Evolutionary conservation across 1,139 yeast species (phyloP).

Genomic region (Debaryomycetaceae sp.): DNA sequence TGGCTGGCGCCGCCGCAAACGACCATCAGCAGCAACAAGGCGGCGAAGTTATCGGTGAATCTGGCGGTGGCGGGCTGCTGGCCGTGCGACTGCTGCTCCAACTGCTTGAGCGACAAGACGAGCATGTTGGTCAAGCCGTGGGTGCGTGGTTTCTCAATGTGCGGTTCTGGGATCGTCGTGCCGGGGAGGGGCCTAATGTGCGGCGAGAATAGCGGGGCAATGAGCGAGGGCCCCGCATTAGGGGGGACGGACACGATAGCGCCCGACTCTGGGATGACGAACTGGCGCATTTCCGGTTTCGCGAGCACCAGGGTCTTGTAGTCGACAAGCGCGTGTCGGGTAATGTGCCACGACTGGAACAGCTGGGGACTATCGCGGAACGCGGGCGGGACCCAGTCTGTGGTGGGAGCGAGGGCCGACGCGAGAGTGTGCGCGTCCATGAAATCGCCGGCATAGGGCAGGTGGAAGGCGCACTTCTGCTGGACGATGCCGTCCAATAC

Average conservation of each 20-base stretch:
- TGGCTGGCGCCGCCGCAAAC: conserved; percentile 58
- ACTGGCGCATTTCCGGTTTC: conserved; percentile 10
- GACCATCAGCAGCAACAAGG: conserved; percentile 45
- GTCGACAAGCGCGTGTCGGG: conserved; percentile 33
- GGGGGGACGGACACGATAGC: conserved; percentile 28
- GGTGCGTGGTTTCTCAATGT: conserved; percentile 27
- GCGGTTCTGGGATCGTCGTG: conserved; percentile 22
- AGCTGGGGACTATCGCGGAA: conserved; percentile 26
- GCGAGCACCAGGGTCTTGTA: conserved; percentile 24
- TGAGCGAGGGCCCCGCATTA: conserved; percentile 24
- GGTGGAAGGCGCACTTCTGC: conserved; percentile 46
- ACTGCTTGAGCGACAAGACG: conserved; percentile 28
- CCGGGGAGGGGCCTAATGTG: conserved; percentile 18
- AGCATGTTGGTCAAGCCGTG: conserved; percentile 39
- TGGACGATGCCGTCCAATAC: conserved; percentile 61
- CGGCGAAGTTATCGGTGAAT: conserved; percentile 31
- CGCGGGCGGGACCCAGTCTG: conserved; percentile 19
- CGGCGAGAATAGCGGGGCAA: conserved; percentile 51
- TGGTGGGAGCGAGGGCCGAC: background rate
- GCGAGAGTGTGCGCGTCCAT: conserved; percentile 35
- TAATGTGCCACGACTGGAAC: conserved; percentile 34
- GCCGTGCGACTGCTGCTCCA: conserved; percentile 17
- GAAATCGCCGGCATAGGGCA: conserved; percentile 63
- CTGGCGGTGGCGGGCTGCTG: conserved; percentile 19
- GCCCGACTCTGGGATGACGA: conserved; percentile 44